Base-by-base conservation (phyloP, 768 basidiomycete species). In the Russula brevipes region DNA sequence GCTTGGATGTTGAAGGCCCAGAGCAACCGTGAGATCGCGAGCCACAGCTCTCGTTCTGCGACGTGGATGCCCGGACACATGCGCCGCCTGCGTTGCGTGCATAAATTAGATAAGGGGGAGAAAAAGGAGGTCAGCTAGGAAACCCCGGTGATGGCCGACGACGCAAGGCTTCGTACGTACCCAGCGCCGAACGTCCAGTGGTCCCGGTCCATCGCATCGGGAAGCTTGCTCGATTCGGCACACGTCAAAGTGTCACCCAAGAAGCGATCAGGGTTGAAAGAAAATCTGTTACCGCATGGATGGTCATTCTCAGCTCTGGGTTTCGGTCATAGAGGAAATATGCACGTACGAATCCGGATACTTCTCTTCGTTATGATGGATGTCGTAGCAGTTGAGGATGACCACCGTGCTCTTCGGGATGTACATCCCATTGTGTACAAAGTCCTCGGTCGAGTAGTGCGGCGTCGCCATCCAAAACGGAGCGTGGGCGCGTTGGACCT, bases 101-200 rank as follows among this genome's bases (percentile, higher is more conserved):
- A 42, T 17, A 12, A 33, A 33, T 4, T 16, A 2, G 19, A 24
- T 24, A 4, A 42, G 16, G 4, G 14, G 41, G 11, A 14, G 41
- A 16, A 42, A 16, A 14, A 14, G 16, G 10, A 42, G 4, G n/a
- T 45, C 42, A 46, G 57, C 14, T 4, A 36, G n/a, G n/a, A n/a
- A n/a, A n/a, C n/a, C n/a, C 24, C 41, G 41, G 41, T 42, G 41
- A 14, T 16, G 10, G 41, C 10, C 11, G 41, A 42, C 41, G 24
- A 24, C 24, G 24, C 24, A 24, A 24, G 24, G 9, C 12, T 24
- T 36, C 31, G 33, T 19, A 70, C 75, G 38, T 66, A 82, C 80
- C 80, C 81, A 1, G 71, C 79, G 14, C 81, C 81, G 56, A 80
- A 82, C 70, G 76, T 74, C 81, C 81, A 82, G 61, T 82, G 79